Evolutionary conservation across 2,329 filamentous ascomycete genomes (phyloP).

Genomic region (Claviceps humidiphila): DNA sequence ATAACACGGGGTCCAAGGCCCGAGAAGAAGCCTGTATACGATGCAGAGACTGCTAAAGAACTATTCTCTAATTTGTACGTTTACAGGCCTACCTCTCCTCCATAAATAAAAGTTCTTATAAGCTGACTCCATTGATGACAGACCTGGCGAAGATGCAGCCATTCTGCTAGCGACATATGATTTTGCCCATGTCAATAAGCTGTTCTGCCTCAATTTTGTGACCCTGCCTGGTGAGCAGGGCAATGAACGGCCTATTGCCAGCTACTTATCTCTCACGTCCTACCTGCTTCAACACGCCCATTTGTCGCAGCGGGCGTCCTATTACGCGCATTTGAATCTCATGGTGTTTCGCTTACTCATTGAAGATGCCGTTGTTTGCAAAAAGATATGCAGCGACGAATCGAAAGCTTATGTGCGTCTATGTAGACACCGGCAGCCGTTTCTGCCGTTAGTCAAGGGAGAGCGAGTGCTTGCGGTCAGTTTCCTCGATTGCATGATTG

Average conservation of each 20-base stretch:
- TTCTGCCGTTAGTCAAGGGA: slow-evolving; percentile 59
- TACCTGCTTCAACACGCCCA: slow-evolving; percentile 92
- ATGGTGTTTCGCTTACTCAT: slow-evolving; percentile 76
- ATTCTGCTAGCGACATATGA: slow-evolving; percentile 81
- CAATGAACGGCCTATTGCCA: slow-evolving; percentile 61
- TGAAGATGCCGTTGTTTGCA: slow-evolving; percentile 72
- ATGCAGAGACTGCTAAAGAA: slow-evolving; percentile 68
- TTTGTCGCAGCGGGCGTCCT: slow-evolving; percentile 60
- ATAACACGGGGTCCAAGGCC: slow-evolving; percentile 57
- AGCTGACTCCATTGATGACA: slow-evolving; percentile 20
- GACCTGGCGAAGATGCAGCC: slow-evolving; percentile 66
- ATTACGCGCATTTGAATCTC: slow-evolving; percentile 76
- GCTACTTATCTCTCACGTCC: slow-evolving; percentile 76
- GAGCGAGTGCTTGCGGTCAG: slow-evolving; percentile 63
- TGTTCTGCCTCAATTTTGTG: slow-evolving; percentile 80
- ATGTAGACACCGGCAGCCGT: slow-evolving; percentile 80
- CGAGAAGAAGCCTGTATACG: slow-evolving; percentile 43
- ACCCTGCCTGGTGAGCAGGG: slow-evolving; percentile 48
- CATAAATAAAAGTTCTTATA: too few relatives aligned
- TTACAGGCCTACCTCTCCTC: too few relatives aligned
- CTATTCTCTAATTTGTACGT: slow-evolving; percentile 69
- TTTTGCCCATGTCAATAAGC: slow-evolving; percentile 86
- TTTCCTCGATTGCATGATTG: slow-evolving; percentile 76
- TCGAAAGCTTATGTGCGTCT: slow-evolving; percentile 62
- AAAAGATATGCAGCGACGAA: slow-evolving; percentile 71